Conservation (phyloP, 169 alveolate genomes). For the Plasmodium ovale region DNA sequence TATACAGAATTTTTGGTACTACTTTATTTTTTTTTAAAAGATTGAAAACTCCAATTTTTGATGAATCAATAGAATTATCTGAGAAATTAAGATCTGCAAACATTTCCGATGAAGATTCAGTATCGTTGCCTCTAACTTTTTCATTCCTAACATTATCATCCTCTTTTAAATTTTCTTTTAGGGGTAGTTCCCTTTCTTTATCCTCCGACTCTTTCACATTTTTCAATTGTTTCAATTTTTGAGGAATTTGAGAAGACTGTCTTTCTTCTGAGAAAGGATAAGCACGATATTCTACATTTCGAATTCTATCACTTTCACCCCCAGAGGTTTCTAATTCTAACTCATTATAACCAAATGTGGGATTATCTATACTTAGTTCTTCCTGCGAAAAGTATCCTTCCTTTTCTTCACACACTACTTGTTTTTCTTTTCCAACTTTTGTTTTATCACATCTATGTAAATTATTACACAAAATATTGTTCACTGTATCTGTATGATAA, state of each 20-base stretch:
- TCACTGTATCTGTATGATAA: constrained; percentile 32
- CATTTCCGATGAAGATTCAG: constrained; percentile 10
- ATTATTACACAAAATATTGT: constrained; percentile 28
- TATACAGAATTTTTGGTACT: constrained; percentile 5
- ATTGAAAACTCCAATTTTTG: neutral
- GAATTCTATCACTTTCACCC: too few relatives aligned
- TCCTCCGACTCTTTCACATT: too few relatives aligned
- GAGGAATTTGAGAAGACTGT: too few relatives aligned
- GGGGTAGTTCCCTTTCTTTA: too few relatives aligned
- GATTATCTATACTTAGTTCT: neutral
- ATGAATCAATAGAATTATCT: constrained; percentile 53
- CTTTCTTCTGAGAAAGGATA: too few relatives aligned
- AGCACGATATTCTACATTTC: too few relatives aligned
- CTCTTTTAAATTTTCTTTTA: too few relatives aligned
- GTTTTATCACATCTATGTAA: neutral
- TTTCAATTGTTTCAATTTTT: too few relatives aligned
- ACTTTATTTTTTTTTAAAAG: constrained; percentile 33
- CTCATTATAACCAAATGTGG: too few relatives aligned
- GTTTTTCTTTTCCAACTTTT: neutral
- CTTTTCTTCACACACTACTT: too few relatives aligned
- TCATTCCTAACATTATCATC: neutral
- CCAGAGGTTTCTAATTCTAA: too few relatives aligned
- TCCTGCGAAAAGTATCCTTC: too few relatives aligned
- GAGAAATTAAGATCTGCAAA: constrained; percentile 37
- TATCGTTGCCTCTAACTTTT: neutral